phyloP scores from a whole-genome alignment of 2,329 filamentous ascomycete species.

The Allantophomopsis cytisporea region DNA sequence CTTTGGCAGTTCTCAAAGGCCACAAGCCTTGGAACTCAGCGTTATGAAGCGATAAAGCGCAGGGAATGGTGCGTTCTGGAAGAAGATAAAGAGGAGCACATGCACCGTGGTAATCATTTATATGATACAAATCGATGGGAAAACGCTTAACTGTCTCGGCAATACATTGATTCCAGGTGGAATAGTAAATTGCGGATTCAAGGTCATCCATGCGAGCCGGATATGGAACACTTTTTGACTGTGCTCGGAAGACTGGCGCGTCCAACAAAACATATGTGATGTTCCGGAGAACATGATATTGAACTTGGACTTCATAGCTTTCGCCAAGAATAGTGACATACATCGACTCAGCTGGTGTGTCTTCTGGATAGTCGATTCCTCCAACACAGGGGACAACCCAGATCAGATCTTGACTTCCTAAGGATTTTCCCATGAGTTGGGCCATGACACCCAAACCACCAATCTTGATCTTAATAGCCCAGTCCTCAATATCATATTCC shows the following conservation, averaged over 20 bases:
- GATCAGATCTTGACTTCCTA: constrained; percentile 50
- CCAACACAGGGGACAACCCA: constrained; percentile 52
- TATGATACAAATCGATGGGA: constrained; percentile 49
- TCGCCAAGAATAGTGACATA: constrained; percentile 45
- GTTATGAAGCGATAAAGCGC: constrained; percentile 51
- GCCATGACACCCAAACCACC: constrained; percentile 60
- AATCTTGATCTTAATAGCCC: constrained; percentile 59
- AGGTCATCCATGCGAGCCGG: constrained; percentile 57
- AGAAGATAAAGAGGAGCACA: constrained; percentile 50
- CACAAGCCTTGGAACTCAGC: constrained; percentile 56
- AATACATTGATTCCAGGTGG: constrained; percentile 59
- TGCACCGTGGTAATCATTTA: constrained; percentile 51
- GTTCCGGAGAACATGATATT: constrained; percentile 49
- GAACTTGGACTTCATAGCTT: constrained; percentile 45
- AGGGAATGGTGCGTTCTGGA: constrained; percentile 37
- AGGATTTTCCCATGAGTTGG: constrained; percentile 46
- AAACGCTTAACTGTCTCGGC: constrained; percentile 49
- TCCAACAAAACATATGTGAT: constrained; percentile 58
- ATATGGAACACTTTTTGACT: constrained; percentile 49
- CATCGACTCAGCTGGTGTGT: constrained; percentile 45
- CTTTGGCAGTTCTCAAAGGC: constrained; percentile 47
- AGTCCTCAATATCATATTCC: constrained; percentile 61
- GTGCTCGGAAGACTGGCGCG: constrained; percentile 41
- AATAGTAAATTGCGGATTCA: constrained; percentile 55
- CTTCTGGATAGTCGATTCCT: constrained; percentile 48